A percentile compares a stretch with the other conserved stretches of the same genome.
Evolutionary conservation across 805 yeast species (phyloP).

Genomic region (Suhomyces faveliae): DNA sequence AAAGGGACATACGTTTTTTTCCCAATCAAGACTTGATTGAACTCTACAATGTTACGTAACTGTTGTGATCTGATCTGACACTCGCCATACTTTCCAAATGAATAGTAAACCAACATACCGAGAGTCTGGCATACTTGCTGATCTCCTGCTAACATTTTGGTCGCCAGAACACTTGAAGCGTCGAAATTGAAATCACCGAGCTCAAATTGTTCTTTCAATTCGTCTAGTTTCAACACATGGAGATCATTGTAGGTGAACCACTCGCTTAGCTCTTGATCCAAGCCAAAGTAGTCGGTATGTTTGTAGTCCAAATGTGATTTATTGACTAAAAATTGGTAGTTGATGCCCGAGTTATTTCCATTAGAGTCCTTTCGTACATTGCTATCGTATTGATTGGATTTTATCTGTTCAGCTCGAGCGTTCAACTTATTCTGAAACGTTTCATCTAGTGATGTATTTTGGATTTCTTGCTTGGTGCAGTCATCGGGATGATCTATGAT

Average conservation of each 20-base stretch:
- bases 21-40: slow-evolving; percentile 8
- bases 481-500: slow-evolving; percentile 45
- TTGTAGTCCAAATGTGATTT: slow-evolving; percentile 31
- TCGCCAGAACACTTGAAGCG: not conserved
- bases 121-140: not conserved
- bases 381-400: slow-evolving; percentile 9
- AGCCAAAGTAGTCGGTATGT: slow-evolving; percentile 25
- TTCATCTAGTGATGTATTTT: slow-evolving; percentile 34
- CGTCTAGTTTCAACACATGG: slow-evolving; percentile 2
- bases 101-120: slow-evolving; percentile 18
- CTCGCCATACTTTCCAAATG: slow-evolving; percentile 25
- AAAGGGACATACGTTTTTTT: slow-evolving; percentile 7
- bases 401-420: slow-evolving; percentile 41
- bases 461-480: slow-evolving; percentile 26
- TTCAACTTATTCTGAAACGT: slow-evolving; percentile 43
- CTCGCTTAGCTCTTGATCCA: slow-evolving; percentile 32
- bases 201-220: not conserved
- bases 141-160: not conserved
- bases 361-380: not conserved
- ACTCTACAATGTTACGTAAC: slow-evolving; percentile 12
- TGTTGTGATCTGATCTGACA: slow-evolving; percentile 16
- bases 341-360: not conserved
- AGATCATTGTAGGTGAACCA: slow-evolving; percentile 41
- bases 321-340: slow-evolving; percentile 29
- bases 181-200: not conserved